Conservation (phyloP, 1,139 yeast genomes). For the Starmera stellimalicola region DNA sequence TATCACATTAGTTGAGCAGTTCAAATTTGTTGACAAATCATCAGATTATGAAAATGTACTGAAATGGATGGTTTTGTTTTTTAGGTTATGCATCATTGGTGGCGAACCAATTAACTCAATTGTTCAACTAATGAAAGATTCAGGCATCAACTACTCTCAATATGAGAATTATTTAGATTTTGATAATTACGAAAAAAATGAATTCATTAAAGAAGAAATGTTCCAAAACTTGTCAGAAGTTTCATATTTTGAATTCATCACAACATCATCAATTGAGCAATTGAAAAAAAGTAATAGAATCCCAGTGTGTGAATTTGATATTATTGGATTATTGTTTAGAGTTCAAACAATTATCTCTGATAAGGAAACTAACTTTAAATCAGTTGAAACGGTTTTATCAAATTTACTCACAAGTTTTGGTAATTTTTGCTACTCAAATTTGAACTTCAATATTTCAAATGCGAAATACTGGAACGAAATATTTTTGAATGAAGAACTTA, state of each 20-base stretch:
- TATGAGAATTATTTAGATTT: slow-evolving; percentile 13
- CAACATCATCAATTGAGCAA: slow-evolving; percentile 15
- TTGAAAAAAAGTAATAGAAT: slow-evolving; percentile 21
- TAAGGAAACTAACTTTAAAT: slow-evolving; percentile 8
- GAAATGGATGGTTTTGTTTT: slow-evolving; percentile 44
- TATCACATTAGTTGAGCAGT: slow-evolving; percentile 65
- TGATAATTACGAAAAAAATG: slow-evolving; percentile 6
- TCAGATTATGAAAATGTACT: slow-evolving; percentile 20
- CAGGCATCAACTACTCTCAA: slow-evolving; percentile 13
- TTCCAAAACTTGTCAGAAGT: slow-evolving; percentile 4
- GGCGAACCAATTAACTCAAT: slow-evolving; percentile 45
- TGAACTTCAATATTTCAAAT: slow-evolving; percentile 13
- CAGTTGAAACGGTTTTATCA: slow-evolving; percentile 17
- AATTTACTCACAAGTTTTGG: slow-evolving; percentile 30
- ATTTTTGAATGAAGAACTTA: slow-evolving; percentile 4
- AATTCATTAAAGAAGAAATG: background rate
- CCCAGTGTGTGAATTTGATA: slow-evolving; percentile 38
- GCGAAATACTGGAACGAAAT: slow-evolving; percentile 23
- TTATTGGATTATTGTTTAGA: slow-evolving; percentile 34
- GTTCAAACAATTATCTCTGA: slow-evolving; percentile 24
- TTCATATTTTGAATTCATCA: slow-evolving; percentile 22
- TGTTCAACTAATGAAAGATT: slow-evolving; percentile 20
- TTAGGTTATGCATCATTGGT: slow-evolving; percentile 33
- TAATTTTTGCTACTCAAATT: slow-evolving; percentile 28
- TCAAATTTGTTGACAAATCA: slow-evolving; percentile 40